Conservation (phyloP, 169 alveolate species). For the Cryptosporidium ubiquitum region DNA sequence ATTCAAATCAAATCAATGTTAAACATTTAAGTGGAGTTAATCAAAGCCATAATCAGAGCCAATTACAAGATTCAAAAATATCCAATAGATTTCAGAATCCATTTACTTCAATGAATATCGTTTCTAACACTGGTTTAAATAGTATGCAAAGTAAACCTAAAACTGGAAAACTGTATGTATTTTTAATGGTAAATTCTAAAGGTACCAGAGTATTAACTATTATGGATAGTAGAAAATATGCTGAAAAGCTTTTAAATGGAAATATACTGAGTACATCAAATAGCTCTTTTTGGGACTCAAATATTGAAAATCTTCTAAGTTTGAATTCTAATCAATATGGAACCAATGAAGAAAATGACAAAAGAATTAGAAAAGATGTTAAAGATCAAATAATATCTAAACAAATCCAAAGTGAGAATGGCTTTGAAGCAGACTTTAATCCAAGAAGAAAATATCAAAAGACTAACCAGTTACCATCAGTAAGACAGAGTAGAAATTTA, state of each 20-base stretch:
- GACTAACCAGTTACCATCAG: not conserved
- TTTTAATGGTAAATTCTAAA: conserved; percentile 71
- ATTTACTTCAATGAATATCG: not conserved
- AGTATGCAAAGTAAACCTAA: conserved; percentile 3
- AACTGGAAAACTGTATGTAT: conserved; percentile 57
- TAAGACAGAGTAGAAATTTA: not conserved
- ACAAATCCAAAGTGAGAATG: not conserved
- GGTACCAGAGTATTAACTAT: conserved; percentile 73
- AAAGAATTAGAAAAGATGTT: not conserved
- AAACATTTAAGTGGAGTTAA: not conserved
- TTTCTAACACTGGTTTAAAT: not conserved
- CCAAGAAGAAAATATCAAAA: not conserved
- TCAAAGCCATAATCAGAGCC: not conserved
- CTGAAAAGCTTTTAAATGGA: conserved; percentile 57
- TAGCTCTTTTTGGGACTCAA: not conserved
- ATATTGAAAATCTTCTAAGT: not conserved
- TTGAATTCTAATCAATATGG: not conserved
- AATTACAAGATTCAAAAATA: not conserved
- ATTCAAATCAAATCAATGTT: not conserved
- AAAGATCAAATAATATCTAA: not conserved
- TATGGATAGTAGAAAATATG: conserved; percentile 53
- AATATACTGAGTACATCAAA: not conserved
- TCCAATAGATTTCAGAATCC: conserved; percentile 24
- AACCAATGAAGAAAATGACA: not conserved
- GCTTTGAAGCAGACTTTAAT: not conserved